Evolutionary conservation across 2,329 filamentous ascomycete genomes (phyloP).

Genomic region (Septoria linicola): DNA sequence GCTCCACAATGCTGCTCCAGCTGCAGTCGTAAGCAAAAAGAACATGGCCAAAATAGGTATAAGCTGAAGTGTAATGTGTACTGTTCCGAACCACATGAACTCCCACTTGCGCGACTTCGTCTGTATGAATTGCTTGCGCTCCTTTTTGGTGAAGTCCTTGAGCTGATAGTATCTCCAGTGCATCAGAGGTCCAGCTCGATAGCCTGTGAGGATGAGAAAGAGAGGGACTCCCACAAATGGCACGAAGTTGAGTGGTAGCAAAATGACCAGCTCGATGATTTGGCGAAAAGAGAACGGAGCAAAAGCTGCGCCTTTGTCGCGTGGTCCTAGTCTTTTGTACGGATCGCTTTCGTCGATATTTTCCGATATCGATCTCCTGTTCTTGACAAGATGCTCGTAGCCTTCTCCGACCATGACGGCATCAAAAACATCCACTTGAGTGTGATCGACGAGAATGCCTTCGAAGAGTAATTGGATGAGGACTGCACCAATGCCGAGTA

Average conservation of each 20-base stretch:
- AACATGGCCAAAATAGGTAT: slow-evolving; percentile 89
- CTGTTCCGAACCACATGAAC: slow-evolving; percentile 89
- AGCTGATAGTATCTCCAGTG: slow-evolving; percentile 91
- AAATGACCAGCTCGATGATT: slow-evolving; percentile 73
- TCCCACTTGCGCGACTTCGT: slow-evolving; percentile 67
- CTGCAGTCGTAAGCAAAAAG: slow-evolving; percentile 83
- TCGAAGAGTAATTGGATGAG: slow-evolving; percentile 59
- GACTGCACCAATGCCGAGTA: slow-evolving; percentile 66
- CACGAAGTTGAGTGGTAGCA: slow-evolving; percentile 75
- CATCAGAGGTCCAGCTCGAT: slow-evolving; percentile 80
- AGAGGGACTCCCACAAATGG: slow-evolving; percentile 78
- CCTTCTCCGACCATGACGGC: slow-evolving; percentile 73
- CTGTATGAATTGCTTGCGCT: slow-evolving; percentile 68
- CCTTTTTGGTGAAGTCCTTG: slow-evolving; percentile 68
- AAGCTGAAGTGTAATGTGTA: slow-evolving; percentile 82
- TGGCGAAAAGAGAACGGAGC: slow-evolving; percentile 89
- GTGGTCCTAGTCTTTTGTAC: slow-evolving; percentile 78
- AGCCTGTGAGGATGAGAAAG: slow-evolving; percentile 85
- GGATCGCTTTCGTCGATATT: slow-evolving; percentile 71
- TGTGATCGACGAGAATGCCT: slow-evolving; percentile 63
- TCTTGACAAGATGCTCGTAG: slow-evolving; percentile 64
- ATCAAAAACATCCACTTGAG: slow-evolving; percentile 78
- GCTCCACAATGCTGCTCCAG: slow-evolving; percentile 83
- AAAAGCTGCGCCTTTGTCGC: slow-evolving; percentile 73
- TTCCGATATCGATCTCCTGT: slow-evolving; percentile 60